These are phyloP conservation scores for Salmacisia buchloeana DNA, from an alignment of 1,284 basidiomycete species.

Conservation along the genomic window DNA sequence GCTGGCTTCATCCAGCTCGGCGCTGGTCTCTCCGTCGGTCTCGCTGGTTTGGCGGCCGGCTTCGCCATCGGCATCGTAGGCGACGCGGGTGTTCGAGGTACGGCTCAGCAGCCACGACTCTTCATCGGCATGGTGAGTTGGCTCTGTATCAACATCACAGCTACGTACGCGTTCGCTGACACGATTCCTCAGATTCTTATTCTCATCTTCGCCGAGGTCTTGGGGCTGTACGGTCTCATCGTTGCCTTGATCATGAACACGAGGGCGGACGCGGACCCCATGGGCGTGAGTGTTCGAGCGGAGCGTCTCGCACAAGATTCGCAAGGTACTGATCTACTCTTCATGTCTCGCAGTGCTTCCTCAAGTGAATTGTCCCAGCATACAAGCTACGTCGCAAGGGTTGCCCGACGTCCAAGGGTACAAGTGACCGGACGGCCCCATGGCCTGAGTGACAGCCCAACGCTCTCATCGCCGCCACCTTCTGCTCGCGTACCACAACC, in stretches of 20 bases:
- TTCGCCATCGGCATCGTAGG: conserved; percentile 96
- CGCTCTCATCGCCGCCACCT: no score
- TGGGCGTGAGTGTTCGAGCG: background rate
- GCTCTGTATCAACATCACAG: no score
- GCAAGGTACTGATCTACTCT: background rate
- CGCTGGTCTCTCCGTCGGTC: conserved; percentile 83
- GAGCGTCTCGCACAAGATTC: background rate
- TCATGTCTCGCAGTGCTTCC: background rate
- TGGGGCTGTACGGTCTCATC: conserved; percentile 81
- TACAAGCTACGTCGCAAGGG: no score
- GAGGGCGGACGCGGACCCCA: conserved; percentile 36
- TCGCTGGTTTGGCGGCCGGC: conserved; percentile 90
- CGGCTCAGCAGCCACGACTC: conserved; percentile 72
- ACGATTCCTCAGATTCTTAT: conserved; percentile 47
- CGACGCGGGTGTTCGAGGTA: conserved; percentile 63
- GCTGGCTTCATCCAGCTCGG: conserved; percentile 91
- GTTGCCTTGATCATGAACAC: conserved; percentile 84
- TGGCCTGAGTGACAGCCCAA: no score
- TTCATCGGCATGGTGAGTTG: conserved; percentile 71
- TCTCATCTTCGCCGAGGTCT: conserved; percentile 88
- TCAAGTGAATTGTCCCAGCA: no score
- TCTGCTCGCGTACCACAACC: no score
- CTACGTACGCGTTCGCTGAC: no score
- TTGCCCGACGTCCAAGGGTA: no score
- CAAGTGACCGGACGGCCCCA: no score